These are phyloP conservation scores for Fagus crenata DNA, from an alignment of 306 rosid species.

Conservation along the genomic window DNA sequence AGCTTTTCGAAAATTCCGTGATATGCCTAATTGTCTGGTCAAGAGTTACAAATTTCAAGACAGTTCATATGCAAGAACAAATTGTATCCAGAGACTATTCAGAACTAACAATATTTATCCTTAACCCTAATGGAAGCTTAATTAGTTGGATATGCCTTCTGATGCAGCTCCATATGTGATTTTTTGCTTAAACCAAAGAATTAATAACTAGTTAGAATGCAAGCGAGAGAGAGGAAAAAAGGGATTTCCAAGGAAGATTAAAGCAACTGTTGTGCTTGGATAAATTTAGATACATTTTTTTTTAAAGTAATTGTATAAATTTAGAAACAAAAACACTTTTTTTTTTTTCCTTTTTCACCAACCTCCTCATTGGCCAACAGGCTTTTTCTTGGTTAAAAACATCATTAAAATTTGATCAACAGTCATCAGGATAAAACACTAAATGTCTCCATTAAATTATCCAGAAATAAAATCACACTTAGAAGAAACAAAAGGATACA, in stretches of 20 bases:
- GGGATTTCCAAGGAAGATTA: neutral
- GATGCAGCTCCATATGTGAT: too few relatives aligned
- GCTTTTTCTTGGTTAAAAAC: neutral
- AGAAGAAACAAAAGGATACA: slow-evolving; percentile 62
- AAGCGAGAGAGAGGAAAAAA: neutral
- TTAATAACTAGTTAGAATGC: neutral
- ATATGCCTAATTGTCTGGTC: slow-evolving; percentile 69
- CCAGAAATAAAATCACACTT: neutral
- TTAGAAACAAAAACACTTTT: neutral
- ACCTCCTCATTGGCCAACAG: neutral
- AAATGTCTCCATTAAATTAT: neutral
- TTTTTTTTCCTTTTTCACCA: neutral
- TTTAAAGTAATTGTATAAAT: neutral
- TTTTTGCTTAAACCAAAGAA: neutral
- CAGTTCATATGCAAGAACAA: too few relatives aligned
- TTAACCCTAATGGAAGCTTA: too few relatives aligned
- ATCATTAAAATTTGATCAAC: neutral
- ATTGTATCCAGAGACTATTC: too few relatives aligned
- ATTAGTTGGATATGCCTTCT: too few relatives aligned
- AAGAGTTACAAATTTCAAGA: neutral
- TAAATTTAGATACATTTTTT: neutral
- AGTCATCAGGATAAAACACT: neutral
- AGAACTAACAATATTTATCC: too few relatives aligned
- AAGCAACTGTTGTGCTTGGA: neutral
- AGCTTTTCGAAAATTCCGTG: slow-evolving; percentile 75